A percentile compares a stretch with the other conserved stretches of the same genome.
phyloP scores from a whole-genome alignment of 768 basidiomycete species.

The Rhodosporidiobolus odoratus region DNA sequence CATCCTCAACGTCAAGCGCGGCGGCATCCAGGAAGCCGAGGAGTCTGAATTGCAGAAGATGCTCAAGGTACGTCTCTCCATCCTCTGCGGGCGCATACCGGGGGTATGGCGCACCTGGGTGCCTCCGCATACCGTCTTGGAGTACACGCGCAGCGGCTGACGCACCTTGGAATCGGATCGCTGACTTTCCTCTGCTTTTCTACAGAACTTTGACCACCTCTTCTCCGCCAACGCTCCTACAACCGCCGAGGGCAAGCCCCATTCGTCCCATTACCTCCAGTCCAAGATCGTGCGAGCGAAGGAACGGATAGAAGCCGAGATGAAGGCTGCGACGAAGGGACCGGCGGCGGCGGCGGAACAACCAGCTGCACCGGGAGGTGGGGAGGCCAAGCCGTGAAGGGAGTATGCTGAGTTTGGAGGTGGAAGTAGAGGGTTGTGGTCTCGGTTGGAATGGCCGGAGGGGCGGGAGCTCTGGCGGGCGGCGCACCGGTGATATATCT shows the following conservation, averaged over 20 bases:
- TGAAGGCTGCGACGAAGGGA: slow-evolving; percentile 15
- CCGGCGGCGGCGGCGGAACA: neutral
- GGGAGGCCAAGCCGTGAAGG: slow-evolving; percentile 1
- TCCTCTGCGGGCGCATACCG: neutral
- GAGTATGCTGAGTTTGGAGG: neutral
- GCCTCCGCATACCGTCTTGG: neutral
- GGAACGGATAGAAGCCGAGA: slow-evolving; percentile 91
- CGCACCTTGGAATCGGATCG: neutral
- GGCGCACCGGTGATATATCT: neutral
- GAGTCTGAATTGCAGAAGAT: slow-evolving; percentile 51
- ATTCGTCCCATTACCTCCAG: slow-evolving; percentile 84
- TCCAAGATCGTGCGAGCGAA: slow-evolving; percentile 93
- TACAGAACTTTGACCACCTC: slow-evolving; percentile 82
- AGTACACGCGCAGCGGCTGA: neutral
- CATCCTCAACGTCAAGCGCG: slow-evolving; percentile 64
- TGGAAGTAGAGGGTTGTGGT: neutral
- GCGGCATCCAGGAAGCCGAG: slow-evolving; percentile 9
- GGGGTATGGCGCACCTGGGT: no score
- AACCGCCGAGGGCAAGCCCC: slow-evolving; percentile 48
- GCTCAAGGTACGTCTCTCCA: slow-evolving; percentile 57
- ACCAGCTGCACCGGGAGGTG: neutral
- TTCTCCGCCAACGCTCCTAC: slow-evolving; percentile 72
- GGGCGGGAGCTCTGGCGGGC: neutral
- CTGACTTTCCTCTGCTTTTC: neutral
- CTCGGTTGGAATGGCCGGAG: neutral